Evolutionary conservation across 305 asterid species (phyloP).

Genomic region (Fraxinus albicans): DNA sequence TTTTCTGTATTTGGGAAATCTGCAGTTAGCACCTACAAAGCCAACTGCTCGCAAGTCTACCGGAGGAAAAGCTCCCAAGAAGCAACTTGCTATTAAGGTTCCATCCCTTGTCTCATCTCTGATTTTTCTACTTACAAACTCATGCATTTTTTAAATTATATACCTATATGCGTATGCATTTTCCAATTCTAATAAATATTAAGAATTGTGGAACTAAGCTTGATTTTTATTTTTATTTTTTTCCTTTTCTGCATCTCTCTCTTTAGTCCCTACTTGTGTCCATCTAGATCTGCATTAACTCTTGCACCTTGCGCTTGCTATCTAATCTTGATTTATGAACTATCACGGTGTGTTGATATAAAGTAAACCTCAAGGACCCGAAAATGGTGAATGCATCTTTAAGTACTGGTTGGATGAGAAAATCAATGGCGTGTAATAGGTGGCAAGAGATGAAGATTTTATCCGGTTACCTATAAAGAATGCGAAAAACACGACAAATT

Average conservation of each 20-base stretch:
- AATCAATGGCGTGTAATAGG: not conserved
- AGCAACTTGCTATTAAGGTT: constrained; percentile 24
- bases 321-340: not conserved
- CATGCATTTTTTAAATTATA: not conserved
- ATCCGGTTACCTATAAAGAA: not conserved
- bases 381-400: not conserved
- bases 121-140: not conserved
- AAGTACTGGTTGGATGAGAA: not conserved
- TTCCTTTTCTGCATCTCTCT: not conserved
- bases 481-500: not conserved
- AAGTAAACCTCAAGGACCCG: not conserved
- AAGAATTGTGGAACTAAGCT: not conserved
- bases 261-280: not conserved
- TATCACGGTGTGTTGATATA: not conserved
- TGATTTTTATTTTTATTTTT: not conserved
- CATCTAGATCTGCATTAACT: not conserved
- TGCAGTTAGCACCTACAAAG: constrained; percentile 30
- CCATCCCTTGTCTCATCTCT: not conserved
- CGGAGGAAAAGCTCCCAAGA: constrained; percentile 49
- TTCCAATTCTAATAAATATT: not conserved
- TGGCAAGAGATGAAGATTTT: not conserved
- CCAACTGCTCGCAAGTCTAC: constrained; percentile 44
- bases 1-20: constrained; percentile 4
- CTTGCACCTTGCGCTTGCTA: not conserved
- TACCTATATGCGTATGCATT: not conserved